phyloP scores from a whole-genome alignment of 371 early-diverging fungal species.

The Zopfochytrium polystomum region DNA sequence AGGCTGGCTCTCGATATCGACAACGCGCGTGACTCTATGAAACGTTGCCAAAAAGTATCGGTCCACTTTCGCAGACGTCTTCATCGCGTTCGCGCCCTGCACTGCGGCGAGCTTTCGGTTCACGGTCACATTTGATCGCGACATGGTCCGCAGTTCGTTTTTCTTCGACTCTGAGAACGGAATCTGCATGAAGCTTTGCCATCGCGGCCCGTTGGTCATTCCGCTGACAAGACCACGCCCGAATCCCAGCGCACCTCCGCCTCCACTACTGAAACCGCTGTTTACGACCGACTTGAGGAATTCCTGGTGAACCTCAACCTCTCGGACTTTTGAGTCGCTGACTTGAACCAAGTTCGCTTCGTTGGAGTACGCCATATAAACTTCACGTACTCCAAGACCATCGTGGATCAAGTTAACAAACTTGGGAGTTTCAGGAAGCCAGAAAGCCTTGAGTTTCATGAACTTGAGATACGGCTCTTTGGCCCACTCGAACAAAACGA shows the following conservation, averaged over 20 bases:
- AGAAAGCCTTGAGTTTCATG: slow-evolving; percentile 62
- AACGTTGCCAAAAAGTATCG: slow-evolving; percentile 56
- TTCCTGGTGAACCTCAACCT: slow-evolving; percentile 48
- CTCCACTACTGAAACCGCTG: slow-evolving; percentile 7
- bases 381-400: slow-evolving; percentile 49
- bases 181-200: slow-evolving; percentile 54
- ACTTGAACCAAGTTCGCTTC: slow-evolving; percentile 54
- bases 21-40: slow-evolving; percentile 47
- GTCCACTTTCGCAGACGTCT: slow-evolving; percentile 22
- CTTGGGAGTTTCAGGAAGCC: slow-evolving; percentile 59
- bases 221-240: no score
- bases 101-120: slow-evolving; percentile 54
- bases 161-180: slow-evolving; percentile 50
- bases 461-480: slow-evolving; percentile 57
- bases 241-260: no score
- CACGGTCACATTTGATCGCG: slow-evolving; percentile 35
- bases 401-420: slow-evolving; percentile 51
- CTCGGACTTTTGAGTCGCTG: slow-evolving; percentile 48
- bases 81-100: slow-evolving; percentile 19
- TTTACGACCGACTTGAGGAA: slow-evolving; percentile 32
- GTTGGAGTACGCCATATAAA: slow-evolving; percentile 48
- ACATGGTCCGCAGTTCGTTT: slow-evolving; percentile 34
- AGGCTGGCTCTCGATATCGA: slow-evolving; percentile 47
- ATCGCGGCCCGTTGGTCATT: slow-evolving; percentile 33
- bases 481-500: slow-evolving; percentile 60